A percentile compares a stretch with the other conserved stretches of the same genome.
Conservation (phyloP, 352 stramenopile species). For the Pythium aquatile region DNA sequence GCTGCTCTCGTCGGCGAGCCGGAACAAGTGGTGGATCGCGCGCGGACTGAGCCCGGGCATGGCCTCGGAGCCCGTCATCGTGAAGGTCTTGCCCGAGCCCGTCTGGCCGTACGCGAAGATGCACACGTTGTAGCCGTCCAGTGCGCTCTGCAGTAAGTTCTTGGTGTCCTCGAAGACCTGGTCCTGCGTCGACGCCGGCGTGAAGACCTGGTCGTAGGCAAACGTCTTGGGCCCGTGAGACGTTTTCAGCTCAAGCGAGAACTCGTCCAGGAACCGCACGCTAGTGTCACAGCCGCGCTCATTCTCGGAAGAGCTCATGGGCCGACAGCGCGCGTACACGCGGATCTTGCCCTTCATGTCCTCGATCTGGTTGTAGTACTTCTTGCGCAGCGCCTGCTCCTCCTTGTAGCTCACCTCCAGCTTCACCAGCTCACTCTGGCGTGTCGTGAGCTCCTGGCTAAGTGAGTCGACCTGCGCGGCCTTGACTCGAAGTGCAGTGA, state of each 20-base stretch:
- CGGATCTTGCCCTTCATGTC: conserved; percentile 96
- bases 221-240: conserved; percentile 85
- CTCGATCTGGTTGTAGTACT: conserved; percentile 96
- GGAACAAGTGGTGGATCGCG: conserved; percentile 86
- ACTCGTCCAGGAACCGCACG: conserved; percentile 79
- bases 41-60: conserved; percentile 84
- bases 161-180: conserved; percentile 93
- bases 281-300: conserved; percentile 69
- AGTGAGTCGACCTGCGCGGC: conserved; percentile 51
- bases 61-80: conserved; percentile 82
- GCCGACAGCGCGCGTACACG: conserved; percentile 89
- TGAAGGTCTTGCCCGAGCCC: conserved; percentile 92
- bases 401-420: conserved; percentile 83
- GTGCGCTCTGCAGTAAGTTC: conserved; percentile 85
- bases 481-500: conserved; percentile 46
- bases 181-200: conserved; percentile 64
- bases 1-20: conserved; percentile 49
- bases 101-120: conserved; percentile 95
- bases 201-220: conserved; percentile 90
- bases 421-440: conserved; percentile 37
- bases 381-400: conserved; percentile 90
- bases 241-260: conserved; percentile 82
- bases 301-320: conserved; percentile 87
- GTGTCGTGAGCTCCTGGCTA: conserved; percentile 38
- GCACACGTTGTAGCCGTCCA: conserved; percentile 93